Evolutionary conservation across 139 green algal species (phyloP), one percentile per base, ranked within the genome.

Genomic region (Chlorella sp.): DNA sequence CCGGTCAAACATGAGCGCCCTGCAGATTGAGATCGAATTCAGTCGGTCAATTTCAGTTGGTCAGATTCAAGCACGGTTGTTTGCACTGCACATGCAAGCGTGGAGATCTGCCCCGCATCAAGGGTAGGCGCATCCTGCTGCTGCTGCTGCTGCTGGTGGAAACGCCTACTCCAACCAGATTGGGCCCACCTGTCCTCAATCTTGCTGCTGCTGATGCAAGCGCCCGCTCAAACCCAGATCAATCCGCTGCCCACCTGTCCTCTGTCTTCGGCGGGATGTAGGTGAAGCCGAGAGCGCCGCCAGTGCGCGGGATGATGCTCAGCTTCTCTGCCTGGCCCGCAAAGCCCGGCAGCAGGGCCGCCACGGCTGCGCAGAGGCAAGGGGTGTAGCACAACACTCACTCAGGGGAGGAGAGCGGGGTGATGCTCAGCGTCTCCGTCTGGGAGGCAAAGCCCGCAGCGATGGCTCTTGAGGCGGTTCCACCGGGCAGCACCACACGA

Each of bases 301-400:
- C 94, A 34, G 81, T 90, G 38, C 96, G 86, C 0, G 95, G 95
- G n/a, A 99, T 94, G 89, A 99, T 98, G 88, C 84, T 94, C 34
- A 98, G 84, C 80, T 92, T 91, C 86, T 94, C 91, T 22, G 95
- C 94, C 7, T 76, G 58, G 16, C 89, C 79, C 8, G 36, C 24
- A 11, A 40, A 32, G 38, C 76, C 76, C 1, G 76, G 76, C 56
- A 82, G 54, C 76, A 82, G 56, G 0, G 76, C 76, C 2, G 76
- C 41, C 38, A 82, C 76, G 22, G 76, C 76, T 80, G 74, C 74
- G 68, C 32, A n/a, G 2, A n/a, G 69, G 34, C 3, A 17, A n/a
- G n/a, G n/a, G 41, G 11, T 43, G n/a, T 7, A n/a, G n/a, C n/a
- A n/a, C n/a, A n/a, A n/a, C n/a, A n/a, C n/a, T n/a, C n/a, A n/a